phyloP scores from a whole-genome alignment of 1,139 yeast genomes.

The Trichomonascaceae sp. region DNA sequence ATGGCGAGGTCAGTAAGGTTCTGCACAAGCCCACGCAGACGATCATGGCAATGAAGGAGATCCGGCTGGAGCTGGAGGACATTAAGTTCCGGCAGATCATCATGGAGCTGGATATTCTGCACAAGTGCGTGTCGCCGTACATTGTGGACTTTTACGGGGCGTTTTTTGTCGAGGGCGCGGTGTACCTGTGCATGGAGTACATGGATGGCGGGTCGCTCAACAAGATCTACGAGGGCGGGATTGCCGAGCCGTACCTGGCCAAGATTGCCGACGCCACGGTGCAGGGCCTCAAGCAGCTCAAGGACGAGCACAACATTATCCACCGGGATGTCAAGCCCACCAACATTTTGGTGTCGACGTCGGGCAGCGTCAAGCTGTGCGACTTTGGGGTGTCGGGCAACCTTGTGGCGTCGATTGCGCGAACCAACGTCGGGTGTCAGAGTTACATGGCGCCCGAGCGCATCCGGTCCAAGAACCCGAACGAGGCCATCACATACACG shows the following conservation, averaged over 20 bases:
- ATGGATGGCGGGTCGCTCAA: conserved; percentile 98
- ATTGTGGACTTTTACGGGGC: conserved; percentile 97
- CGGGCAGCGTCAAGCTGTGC: conserved; percentile 81
- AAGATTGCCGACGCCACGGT: conserved; percentile 73
- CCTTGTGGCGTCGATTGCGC: conserved; percentile 87
- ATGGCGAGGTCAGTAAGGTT: conserved; percentile 89
- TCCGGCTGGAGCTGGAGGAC: conserved; percentile 81
- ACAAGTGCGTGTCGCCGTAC: conserved; percentile 77
- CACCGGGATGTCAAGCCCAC: conserved; percentile 98
- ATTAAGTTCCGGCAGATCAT: conserved; percentile 82
- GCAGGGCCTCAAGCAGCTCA: conserved; percentile 69
- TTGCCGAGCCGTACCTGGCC: conserved; percentile 70
- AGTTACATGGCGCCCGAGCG: conserved; percentile 99
- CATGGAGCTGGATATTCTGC: conserved; percentile 90
- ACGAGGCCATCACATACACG: conserved; percentile 64
- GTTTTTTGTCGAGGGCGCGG: conserved; percentile 94
- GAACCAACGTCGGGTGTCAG: conserved; percentile 96
- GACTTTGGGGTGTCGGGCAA: conserved; percentile 97
- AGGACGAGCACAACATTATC: conserved; percentile 80
- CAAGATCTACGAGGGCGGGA: conserved; percentile 68
- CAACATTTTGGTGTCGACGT: conserved; percentile 63
- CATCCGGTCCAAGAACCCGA: conserved; percentile 43
- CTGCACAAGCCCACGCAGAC: conserved; percentile 89
- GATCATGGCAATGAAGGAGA: conserved; percentile 95
- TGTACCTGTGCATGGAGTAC: conserved; percentile 94